Percentiles rank a stretch among this genome's conserved stretches.
Conservation (phyloP, 2,329 filamentous ascomycete genomes). For the Scedosporium dehoogii region DNA sequence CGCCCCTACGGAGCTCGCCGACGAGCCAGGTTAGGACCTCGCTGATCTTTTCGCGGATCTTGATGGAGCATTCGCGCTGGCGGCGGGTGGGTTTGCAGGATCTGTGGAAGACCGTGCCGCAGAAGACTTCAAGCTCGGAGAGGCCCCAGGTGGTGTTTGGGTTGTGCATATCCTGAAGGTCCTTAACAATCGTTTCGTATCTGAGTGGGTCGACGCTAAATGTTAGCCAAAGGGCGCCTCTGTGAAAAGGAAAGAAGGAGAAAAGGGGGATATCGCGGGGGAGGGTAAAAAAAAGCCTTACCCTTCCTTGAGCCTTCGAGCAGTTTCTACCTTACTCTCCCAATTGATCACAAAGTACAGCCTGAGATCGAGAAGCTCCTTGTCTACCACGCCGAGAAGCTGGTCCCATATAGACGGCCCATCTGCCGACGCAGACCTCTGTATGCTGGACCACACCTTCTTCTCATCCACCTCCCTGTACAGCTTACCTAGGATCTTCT, state of each 20-base stretch:
- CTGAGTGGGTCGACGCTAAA: neutral
- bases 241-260: neutral
- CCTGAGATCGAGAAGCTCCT: slow-evolving; percentile 11
- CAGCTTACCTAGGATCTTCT: slow-evolving; percentile 59
- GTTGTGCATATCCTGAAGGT: slow-evolving; percentile 19
- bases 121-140: slow-evolving; percentile 43
- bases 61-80: slow-evolving; percentile 40
- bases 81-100: slow-evolving; percentile 36
- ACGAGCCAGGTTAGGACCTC: slow-evolving; percentile 31
- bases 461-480: slow-evolving; percentile 66
- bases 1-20: slow-evolving; percentile 20
- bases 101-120: slow-evolving; percentile 44
- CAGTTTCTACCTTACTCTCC: slow-evolving; percentile 23
- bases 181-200: slow-evolving; percentile 12
- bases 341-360: slow-evolving; percentile 20
- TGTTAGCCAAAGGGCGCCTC: neutral
- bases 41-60: slow-evolving; percentile 42
- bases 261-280: neutral
- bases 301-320: slow-evolving; percentile 34
- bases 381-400: slow-evolving; percentile 20
- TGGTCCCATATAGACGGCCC: slow-evolving; percentile 33
- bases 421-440: slow-evolving; percentile 14
- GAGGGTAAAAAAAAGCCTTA: slow-evolving; percentile 19
- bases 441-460: slow-evolving; percentile 50
- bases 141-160: slow-evolving; percentile 30